These are phyloP conservation scores for Aspergillus ostianus DNA, from an alignment of 495 filamentous ascomycete genomes.

Conservation along the genomic window DNA sequence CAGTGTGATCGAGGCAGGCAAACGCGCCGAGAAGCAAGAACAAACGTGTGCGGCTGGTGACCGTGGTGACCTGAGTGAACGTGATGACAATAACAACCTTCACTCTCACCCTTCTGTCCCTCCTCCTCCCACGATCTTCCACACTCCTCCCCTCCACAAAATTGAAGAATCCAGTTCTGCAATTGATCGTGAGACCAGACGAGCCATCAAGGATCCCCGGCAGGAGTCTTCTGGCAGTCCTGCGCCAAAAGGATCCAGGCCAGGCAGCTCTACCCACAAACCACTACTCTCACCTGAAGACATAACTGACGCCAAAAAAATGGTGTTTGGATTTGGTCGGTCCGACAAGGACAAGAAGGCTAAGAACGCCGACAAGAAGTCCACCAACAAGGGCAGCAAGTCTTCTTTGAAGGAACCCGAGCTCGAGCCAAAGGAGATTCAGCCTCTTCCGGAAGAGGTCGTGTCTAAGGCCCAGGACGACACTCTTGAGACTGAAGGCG, in stretches of 20 bases:
- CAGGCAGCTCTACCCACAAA: neutral
- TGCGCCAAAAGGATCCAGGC: neutral
- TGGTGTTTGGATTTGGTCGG: neutral
- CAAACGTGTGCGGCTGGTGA: neutral
- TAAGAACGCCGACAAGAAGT: neutral
- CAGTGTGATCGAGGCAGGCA: neutral
- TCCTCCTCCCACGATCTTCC: conserved; percentile 13
- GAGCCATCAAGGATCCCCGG: neutral
- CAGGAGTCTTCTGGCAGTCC: conserved; percentile 9
- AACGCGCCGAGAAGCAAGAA: neutral
- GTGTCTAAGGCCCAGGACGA: neutral
- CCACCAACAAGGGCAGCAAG: neutral
- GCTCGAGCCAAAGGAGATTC: neutral
- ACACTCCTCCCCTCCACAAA: conserved; percentile 3
- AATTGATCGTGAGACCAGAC: neutral
- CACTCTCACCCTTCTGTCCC: conserved; percentile 3
- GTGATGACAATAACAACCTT: neutral
- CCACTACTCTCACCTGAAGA: neutral
- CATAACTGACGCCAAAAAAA: neutral
- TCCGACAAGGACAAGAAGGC: neutral
- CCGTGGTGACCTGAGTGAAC: neutral
- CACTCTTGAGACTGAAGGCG: too few species aligned
- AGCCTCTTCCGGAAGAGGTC: neutral
- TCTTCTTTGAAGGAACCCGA: neutral
- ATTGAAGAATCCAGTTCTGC: neutral